phyloP scores from a whole-genome alignment of 1,284 basidiomycete species.

The Cryptococcus wingfieldii region DNA sequence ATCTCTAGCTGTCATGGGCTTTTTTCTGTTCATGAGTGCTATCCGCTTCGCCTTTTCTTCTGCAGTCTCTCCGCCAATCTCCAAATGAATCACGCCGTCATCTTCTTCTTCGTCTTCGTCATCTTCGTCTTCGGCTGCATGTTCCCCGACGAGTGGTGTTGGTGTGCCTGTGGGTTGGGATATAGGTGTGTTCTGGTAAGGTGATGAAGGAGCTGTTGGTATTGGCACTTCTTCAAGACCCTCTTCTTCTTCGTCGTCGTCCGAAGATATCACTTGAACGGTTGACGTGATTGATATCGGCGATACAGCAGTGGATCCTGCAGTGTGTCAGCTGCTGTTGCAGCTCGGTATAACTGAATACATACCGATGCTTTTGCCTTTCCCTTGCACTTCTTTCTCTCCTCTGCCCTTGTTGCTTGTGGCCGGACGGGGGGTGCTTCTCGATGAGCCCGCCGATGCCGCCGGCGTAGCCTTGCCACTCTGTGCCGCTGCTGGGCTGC shows the following conservation, averaged over 20 bases:
- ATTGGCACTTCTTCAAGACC: constrained; percentile 47
- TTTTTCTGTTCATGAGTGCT: constrained; percentile 41
- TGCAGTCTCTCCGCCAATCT: constrained; percentile 41
- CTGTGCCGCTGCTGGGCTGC: background rate
- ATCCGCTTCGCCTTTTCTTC: constrained; percentile 41
- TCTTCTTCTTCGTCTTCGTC: constrained; percentile 21
- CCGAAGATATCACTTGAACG: background rate
- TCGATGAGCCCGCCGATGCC: background rate
- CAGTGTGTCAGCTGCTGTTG: background rate
- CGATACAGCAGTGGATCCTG: background rate
- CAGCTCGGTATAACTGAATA: background rate
- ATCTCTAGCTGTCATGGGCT: constrained; percentile 54
- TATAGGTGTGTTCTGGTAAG: constrained; percentile 20
- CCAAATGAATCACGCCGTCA: constrained; percentile 35
- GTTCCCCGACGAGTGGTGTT: constrained; percentile 18
- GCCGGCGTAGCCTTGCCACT: background rate
- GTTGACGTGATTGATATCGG: constrained; percentile 1
- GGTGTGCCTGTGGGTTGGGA: constrained; percentile 12
- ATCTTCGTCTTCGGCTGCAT: constrained; percentile 20
- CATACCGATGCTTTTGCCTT: constrained; percentile 6
- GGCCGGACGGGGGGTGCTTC: background rate
- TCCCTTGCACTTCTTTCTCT: background rate
- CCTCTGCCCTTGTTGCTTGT: background rate
- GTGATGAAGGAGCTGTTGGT: constrained; percentile 25
- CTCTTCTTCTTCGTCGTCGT: constrained; percentile 27